A percentile compares a stretch with the other conserved stretches of the same genome.
Evolutionary conservation across 2,329 filamentous ascomycete species (phyloP).

Genomic region (Cytospora piceicola): DNA sequence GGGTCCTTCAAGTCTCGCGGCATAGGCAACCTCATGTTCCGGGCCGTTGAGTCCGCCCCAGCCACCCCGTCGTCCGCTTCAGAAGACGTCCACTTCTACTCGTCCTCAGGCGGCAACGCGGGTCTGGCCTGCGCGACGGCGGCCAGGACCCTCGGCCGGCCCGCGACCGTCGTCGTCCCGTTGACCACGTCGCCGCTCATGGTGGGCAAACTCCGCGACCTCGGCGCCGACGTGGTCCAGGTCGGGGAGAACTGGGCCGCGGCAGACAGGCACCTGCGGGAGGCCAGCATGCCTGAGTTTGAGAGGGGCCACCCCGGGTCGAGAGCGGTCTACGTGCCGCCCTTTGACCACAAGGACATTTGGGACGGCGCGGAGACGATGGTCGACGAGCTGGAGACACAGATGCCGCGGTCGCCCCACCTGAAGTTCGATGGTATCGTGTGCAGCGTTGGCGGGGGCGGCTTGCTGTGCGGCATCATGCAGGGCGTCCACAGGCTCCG

Average conservation of each 20-base stretch:
- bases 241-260: constrained; percentile 69
- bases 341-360: constrained; percentile 68
- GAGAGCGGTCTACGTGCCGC: constrained; percentile 63
- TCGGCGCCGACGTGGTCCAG: constrained; percentile 69
- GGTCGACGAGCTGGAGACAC: constrained; percentile 49
- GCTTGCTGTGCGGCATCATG: constrained; percentile 70
- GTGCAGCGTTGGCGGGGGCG: constrained; percentile 73
- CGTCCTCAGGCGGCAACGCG: constrained; percentile 76
- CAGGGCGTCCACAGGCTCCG: constrained; percentile 57
- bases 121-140: constrained; percentile 79
- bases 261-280: constrained; percentile 67
- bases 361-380: constrained; percentile 67
- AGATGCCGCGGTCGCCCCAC: constrained; percentile 37
- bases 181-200: constrained; percentile 66
- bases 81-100: constrained; percentile 67
- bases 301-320: constrained; percentile 44
- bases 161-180: constrained; percentile 75
- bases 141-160: constrained; percentile 61
- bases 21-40: constrained; percentile 71
- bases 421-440: constrained; percentile 62
- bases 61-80: constrained; percentile 37
- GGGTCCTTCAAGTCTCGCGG: constrained; percentile 84
- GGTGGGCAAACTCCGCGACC: constrained; percentile 66
- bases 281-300: constrained; percentile 44
- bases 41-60: constrained; percentile 41